phyloP scores from a whole-genome alignment of 2,329 filamentous ascomycete genomes.

The Colletotrichum orbiculare region DNA sequence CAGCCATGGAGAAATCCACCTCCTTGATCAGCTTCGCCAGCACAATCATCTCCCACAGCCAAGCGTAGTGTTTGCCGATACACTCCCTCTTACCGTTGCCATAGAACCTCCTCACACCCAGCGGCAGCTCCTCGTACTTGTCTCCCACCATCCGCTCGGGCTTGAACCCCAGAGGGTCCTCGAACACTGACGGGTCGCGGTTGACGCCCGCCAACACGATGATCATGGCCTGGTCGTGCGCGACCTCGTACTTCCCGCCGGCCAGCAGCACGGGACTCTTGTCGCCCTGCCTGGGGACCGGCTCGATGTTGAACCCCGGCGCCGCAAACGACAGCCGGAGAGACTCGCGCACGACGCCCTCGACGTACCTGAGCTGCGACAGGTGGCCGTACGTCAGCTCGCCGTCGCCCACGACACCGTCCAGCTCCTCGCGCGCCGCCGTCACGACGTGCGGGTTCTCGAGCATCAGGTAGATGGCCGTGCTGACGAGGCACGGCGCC shows the following conservation, averaged over 20 bases:
- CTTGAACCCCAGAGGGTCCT: constrained; percentile 56
- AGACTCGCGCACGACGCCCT: constrained; percentile 64
- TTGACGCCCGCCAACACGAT: constrained; percentile 62
- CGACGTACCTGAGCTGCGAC: constrained; percentile 62
- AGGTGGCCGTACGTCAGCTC: constrained; percentile 61
- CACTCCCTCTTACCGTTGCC: constrained; percentile 64
- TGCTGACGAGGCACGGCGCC: constrained; percentile 57
- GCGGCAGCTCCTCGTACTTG: constrained; percentile 54
- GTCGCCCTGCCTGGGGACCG: constrained; percentile 51
- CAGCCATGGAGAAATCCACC: constrained; percentile 57
- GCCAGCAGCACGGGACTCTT: constrained; percentile 58
- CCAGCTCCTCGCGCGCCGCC: constrained; percentile 64
- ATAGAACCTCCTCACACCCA: constrained; percentile 61
- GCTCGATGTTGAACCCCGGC: constrained; percentile 66
- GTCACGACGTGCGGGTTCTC: constrained; percentile 61
- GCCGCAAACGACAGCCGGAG: constrained; percentile 65
- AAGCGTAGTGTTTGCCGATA: constrained; percentile 62
- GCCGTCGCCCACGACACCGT: constrained; percentile 59
- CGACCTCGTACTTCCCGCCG: constrained; percentile 60
- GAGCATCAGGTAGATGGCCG: constrained; percentile 61
- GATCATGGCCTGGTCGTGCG: constrained; percentile 61
- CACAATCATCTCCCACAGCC: constrained; percentile 56
- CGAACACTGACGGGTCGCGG: constrained; percentile 60
- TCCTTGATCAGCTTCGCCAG: constrained; percentile 56
- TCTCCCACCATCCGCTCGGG: constrained; percentile 63